These are phyloP conservation scores for Colletotrichum sp. DNA, from an alignment of 2,329 filamentous ascomycete species.

Conservation along the genomic window DNA sequence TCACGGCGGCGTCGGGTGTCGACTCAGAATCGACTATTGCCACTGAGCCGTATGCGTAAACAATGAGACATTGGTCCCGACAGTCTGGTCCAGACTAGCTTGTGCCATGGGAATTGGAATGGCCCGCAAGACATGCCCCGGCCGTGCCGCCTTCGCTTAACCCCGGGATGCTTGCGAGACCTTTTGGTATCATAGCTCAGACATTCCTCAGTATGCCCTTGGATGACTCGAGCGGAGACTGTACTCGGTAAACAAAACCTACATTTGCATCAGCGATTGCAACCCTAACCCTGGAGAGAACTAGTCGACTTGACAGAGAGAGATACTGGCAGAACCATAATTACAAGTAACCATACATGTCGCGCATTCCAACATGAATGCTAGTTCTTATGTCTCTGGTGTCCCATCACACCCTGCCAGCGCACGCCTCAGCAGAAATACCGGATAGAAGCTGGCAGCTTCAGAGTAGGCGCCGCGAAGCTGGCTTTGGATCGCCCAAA, in stretches of 20 bases:
- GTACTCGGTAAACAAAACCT: background rate
- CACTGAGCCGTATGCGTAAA: background rate
- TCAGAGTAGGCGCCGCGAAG: background rate
- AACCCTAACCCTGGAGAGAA: constrained; percentile 12
- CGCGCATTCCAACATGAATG: background rate
- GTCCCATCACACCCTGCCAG: background rate
- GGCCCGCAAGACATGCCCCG: background rate
- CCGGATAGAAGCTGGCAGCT: background rate
- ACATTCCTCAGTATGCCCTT: background rate
- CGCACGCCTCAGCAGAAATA: background rate
- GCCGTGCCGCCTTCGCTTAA: background rate
- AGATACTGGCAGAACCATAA: background rate
- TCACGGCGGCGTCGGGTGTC: background rate
- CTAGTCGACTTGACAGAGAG: background rate
- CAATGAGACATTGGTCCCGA: background rate
- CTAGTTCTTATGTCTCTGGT: background rate
- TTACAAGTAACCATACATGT: background rate
- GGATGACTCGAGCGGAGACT: background rate
- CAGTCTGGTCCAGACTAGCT: constrained; percentile 4
- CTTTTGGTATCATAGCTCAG: background rate
- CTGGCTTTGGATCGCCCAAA: background rate
- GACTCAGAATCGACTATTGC: background rate
- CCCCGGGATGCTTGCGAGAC: background rate
- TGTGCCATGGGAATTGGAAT: background rate
- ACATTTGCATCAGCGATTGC: background rate